Conservation (phyloP, 2,329 filamentous ascomycete species). For the Fusarium zealandicum region DNA sequence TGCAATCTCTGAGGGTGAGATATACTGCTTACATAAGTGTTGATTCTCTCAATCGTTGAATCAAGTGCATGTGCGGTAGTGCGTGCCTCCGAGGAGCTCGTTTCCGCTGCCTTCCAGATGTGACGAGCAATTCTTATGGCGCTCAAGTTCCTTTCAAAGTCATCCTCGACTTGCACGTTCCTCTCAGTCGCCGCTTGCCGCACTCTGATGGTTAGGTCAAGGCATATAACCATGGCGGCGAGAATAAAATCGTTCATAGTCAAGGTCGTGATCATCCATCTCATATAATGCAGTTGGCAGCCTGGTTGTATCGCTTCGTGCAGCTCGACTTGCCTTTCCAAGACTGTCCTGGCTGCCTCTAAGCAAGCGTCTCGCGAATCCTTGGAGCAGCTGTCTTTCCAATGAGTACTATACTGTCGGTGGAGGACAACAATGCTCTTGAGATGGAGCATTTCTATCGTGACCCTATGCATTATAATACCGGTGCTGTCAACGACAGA, state of each 20-base stretch:
- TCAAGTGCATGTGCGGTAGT: constrained; percentile 31
- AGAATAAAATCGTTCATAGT: constrained; percentile 59
- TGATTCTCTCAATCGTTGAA: constrained; percentile 27
- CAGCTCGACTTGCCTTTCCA: constrained; percentile 43
- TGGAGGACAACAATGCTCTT: constrained; percentile 47
- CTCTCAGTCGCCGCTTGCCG: not conserved
- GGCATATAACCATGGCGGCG: constrained; percentile 59
- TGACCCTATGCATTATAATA: constrained; percentile 39
- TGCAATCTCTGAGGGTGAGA: accelerated
- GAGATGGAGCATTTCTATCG: constrained; percentile 43
- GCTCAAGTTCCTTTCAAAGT: not conserved
- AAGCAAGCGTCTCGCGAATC: constrained; percentile 38
- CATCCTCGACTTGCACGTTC: accelerated
- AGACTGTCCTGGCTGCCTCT: constrained; percentile 37
- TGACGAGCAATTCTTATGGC: constrained; percentile 23
- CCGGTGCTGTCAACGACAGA: constrained; percentile 40
- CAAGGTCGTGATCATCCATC: constrained; percentile 55
- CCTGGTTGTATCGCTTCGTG: constrained; percentile 49
- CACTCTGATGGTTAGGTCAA: constrained; percentile 44
- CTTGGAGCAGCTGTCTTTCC: constrained; percentile 15
- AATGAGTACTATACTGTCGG: constrained; percentile 37
- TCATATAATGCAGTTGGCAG: constrained; percentile 52
- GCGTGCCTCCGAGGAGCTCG: constrained; percentile 27
- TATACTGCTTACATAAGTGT: not conserved
- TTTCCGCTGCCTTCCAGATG: constrained; percentile 31